Percentiles rank a stretch among this genome's conserved stretches.
Conservation (phyloP, 805 yeast species). For the Wickerhamomyces pijperi region DNA sequence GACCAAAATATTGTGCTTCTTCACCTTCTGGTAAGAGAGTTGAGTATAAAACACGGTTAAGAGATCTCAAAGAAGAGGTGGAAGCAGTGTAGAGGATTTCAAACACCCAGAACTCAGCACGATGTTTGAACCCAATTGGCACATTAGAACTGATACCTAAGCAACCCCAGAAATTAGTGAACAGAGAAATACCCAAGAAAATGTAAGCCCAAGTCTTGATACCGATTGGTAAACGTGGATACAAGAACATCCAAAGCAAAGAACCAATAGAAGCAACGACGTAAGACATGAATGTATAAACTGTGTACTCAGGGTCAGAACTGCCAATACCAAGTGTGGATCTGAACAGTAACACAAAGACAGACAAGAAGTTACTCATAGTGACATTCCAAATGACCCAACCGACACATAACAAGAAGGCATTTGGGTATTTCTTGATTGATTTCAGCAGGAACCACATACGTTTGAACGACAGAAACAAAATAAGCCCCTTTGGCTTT, state of each 20-base stretch:
- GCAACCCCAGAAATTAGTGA: conserved; percentile 29
- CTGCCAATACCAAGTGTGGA: conserved; percentile 28
- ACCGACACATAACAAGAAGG: conserved; percentile 24
- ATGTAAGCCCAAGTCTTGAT: conserved; percentile 27
- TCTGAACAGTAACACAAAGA: conserved; percentile 26
- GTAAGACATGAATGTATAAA: conserved; percentile 27
- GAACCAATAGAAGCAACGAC: conserved; percentile 25
- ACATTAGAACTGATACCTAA: conserved; percentile 21
- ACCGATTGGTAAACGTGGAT: conserved; percentile 16
- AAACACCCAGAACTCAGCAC: conserved; percentile 33
- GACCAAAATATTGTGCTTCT: conserved; percentile 32
- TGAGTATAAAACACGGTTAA: conserved; percentile 27
- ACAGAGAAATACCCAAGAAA: conserved; percentile 21
- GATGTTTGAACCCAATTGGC: conserved; percentile 26
- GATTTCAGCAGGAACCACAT: conserved; percentile 15
- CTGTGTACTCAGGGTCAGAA: conserved; percentile 28
- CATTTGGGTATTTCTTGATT: conserved; percentile 23
- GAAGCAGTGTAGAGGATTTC: conserved; percentile 25
- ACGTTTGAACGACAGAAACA: conserved; percentile 21
- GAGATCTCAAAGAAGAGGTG: conserved; percentile 25
- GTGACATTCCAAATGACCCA: conserved; percentile 33
- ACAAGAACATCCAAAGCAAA: conserved; percentile 25
- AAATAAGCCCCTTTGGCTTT: conserved; percentile 17
- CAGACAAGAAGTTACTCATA: conserved; percentile 24
- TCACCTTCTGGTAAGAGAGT: conserved; percentile 28